Base-by-base conservation (phyloP, 169 alveolate species). In the Eimeria praecox region DNA sequence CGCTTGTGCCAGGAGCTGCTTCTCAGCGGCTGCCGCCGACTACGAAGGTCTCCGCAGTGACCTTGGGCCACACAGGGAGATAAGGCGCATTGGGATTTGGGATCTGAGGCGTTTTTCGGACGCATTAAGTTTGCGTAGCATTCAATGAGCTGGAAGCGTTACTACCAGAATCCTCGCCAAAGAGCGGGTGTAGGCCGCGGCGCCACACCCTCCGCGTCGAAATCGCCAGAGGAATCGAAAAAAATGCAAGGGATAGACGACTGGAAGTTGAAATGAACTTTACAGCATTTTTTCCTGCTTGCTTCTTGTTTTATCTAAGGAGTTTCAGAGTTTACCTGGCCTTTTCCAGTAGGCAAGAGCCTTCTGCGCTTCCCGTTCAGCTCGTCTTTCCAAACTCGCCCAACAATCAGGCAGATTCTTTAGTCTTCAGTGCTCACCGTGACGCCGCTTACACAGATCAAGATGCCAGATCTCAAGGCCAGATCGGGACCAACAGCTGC, bases 401-500 rank as follows among this genome's bases (percentile, higher is more conserved):
- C 59, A 83, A 14, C 35, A 40, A 44, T 49, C 77, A 83, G 22
- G 54, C 91, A n/a, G 22, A 52, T 33, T 54, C 59, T 0, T n/a
- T 77, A 52, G 40, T 22, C 77, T 24, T 20, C 71, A 33, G 40
- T 27, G 59, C 77, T 8, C 22, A 90, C 6, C 59, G 75, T 75
- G 90, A 64, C 82, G 42, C 90, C 90, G 20, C 90, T 90, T 33
- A 73, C 95, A 20, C 80, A 73, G 52, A 89, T 90, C 66, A 73
- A 54, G 95, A 40, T 54, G 44, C 38, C 85, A 4, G 64, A 56
- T 38, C n/a, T 90, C 66, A 71, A 90, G 88, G 71, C 82, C 10
- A 90, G 95, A 27, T 52, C 90, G 10, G 95, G 95, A 35, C 62
- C 90, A 12, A 38, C 95, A 49, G 78, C 75, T 27, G 77, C 85